Conservation (phyloP, 2,329 filamentous ascomycete genomes). For the Alternaria angustiovoidea region DNA sequence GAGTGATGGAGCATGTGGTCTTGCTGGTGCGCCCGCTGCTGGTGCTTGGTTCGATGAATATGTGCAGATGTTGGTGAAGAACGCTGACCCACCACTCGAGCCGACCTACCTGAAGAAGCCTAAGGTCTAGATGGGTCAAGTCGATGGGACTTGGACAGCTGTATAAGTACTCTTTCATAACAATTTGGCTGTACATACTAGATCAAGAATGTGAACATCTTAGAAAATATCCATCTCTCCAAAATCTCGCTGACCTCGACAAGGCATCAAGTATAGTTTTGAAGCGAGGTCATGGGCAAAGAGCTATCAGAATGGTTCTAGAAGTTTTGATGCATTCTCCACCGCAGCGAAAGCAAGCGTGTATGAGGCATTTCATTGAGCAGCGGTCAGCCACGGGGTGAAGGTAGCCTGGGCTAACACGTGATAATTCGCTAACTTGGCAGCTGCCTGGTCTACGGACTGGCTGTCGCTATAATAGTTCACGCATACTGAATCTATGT, state of each 20-base stretch:
- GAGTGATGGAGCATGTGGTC: slow-evolving; percentile 37
- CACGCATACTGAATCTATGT: no score
- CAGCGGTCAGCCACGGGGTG: no score
- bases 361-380: no score
- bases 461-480: neutral
- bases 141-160: neutral
- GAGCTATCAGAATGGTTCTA: no score
- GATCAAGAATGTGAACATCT: neutral
- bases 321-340: rapidly evolving
- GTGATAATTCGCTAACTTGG: neutral
- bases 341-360: no score
- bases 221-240: no score
- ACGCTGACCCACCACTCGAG: slow-evolving; percentile 32
- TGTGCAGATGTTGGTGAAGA: slow-evolving; percentile 39
- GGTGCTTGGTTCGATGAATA: slow-evolving; percentile 43
- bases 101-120: slow-evolving; percentile 32
- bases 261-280: no score
- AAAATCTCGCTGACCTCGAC: no score
- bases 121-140: neutral
- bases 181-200: neutral
- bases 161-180: neutral
- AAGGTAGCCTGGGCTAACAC: neutral
- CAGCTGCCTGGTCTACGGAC: neutral
- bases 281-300: no score
- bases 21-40: slow-evolving; percentile 35